phyloP scores from a whole-genome alignment of 2,329 filamentous ascomycete genomes.

The Neopestalotiopsis sp. region DNA sequence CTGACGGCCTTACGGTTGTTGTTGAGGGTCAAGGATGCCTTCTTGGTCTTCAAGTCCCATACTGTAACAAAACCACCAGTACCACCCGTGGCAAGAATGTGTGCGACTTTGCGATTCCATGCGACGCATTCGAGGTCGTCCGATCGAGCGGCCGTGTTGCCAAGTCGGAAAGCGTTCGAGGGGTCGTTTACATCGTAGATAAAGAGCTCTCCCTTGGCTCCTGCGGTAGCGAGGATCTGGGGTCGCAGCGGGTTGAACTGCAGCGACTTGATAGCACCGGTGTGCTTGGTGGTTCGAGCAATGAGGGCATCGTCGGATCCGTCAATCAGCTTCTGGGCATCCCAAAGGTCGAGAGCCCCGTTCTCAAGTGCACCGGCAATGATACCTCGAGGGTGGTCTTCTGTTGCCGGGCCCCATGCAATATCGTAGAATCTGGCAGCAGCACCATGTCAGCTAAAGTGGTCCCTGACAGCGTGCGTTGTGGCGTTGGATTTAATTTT shows the following conservation, averaged over 20 bases:
- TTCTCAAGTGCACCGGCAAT: constrained; percentile 96
- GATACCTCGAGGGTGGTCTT: constrained; percentile 81
- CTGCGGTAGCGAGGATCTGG: constrained; percentile 89
- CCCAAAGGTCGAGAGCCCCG: constrained; percentile 91
- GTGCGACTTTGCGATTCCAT: constrained; percentile 97
- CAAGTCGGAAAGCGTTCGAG: constrained; percentile 85
- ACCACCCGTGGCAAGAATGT: constrained; percentile 94
- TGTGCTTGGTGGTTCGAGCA: constrained; percentile 87
- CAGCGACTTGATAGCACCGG: constrained; percentile 87
- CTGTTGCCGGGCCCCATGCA: constrained; percentile 86
- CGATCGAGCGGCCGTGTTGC: constrained; percentile 84
- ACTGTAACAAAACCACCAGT: constrained; percentile 95
- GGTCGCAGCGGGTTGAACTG: constrained; percentile 96
- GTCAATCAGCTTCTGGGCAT: constrained; percentile 72
- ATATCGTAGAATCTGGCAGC: constrained; percentile 87
- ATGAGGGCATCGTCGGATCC: constrained; percentile 76
- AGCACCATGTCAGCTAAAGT: constrained; percentile 12
- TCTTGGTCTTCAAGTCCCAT: constrained; percentile 98
- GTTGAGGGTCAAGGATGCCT: constrained; percentile 94
- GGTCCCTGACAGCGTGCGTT: constrained; percentile 14
- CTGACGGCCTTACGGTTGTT: constrained; percentile 94
- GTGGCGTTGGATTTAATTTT: constrained; percentile 54
- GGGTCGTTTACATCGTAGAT: constrained; percentile 94
- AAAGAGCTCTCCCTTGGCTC: constrained; percentile 94
- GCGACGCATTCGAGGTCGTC: constrained; percentile 96